Evolutionary conservation across 768 basidiomycete species (phyloP), one percentile per base, ranked within the genome.

Genomic region (Termitomyces sp.): DNA sequence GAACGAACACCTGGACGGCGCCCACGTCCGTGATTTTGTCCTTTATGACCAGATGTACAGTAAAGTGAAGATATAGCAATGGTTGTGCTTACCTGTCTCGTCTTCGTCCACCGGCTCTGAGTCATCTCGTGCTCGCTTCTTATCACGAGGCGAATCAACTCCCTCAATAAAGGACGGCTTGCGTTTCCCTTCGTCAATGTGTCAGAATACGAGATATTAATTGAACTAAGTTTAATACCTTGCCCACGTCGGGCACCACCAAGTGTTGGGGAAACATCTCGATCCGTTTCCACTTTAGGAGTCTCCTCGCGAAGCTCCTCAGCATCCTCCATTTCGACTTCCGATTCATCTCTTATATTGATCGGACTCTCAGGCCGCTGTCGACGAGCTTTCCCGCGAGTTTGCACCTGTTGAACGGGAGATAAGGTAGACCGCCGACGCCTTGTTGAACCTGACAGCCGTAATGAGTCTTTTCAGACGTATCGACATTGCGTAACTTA

Each of bases 91-190:
- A 79, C 82, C 71, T 62, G 75, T 71, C 30, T 88, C 88, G 34
- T 86, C 85, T 40, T 87, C 87, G 5, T 85, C 85, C 1, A 73
- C 73, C 10, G 82, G 79, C 62, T 85, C 85, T 0, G 85, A 88
- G 26, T 84, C 84, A 60, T 87, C 87, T n/a, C 87, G 75, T 4
- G 65, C 47, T 42, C 82, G 76, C 67, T 88, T 88, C 54, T 68
- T 76, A 17, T 84, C 82, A 21, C 78, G 77, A 17, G 72, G 71
- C 44, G 74, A 69, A 62, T 79, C 77, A 14, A 69, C 57, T n/a
- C 64, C 68, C 54, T 82, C 84, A 17, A 74, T 60, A 42, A 81
- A 75, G 3, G 81, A 82, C 2, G 79, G 79, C 62, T 87, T 87
- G 26, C 87, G 82, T 71, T 89, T 89, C 32, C 75, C 86, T 85